Conservation (phyloP, 768 basidiomycete species). For the Pholiota conissans region DNA sequence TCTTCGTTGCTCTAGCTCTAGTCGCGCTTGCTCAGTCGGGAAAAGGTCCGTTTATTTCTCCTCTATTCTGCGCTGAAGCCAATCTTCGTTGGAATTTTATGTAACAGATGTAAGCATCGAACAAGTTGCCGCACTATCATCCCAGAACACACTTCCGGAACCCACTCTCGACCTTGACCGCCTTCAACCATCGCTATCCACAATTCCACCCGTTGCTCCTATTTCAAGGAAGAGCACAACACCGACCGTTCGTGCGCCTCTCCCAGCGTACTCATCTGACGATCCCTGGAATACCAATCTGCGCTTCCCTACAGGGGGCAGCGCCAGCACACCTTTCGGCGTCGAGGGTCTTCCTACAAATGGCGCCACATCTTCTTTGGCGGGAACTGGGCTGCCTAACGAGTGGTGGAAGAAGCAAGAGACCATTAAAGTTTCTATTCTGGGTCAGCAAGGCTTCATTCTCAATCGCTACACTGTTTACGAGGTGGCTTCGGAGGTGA, state of each 20-base stretch:
- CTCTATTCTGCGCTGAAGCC: background rate
- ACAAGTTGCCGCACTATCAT: conserved; percentile 72
- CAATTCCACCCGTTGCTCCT: conserved; percentile 41
- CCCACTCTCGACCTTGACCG: conserved; percentile 66
- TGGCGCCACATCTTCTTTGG: conserved; percentile 56
- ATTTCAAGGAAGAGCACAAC: conserved; percentile 44
- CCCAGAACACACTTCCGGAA: conserved; percentile 76
- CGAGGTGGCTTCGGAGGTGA: conserved; percentile 74
- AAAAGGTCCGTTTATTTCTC: conserved; percentile 50
- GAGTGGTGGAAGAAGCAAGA: conserved; percentile 92
- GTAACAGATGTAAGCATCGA: conserved; percentile 74
- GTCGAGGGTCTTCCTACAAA: conserved; percentile 37
- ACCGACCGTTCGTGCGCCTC: conserved; percentile 39
- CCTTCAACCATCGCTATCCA: conserved; percentile 53
- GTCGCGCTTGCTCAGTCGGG: conserved; percentile 84
- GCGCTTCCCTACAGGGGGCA: conserved; percentile 29
- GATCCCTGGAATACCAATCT: conserved; percentile 65
- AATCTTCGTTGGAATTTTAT: background rate
- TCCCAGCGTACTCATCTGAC: conserved; percentile 57
- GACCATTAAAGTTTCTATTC: conserved; percentile 63
- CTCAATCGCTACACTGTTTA: conserved; percentile 87
- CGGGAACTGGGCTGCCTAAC: conserved; percentile 69
- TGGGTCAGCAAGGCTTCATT: conserved; percentile 92
- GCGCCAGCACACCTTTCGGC: conserved; percentile 29
- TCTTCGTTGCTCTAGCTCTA: conserved; percentile 87